Conservation (phyloP, 306 rosid genomes). For the Gastrolobium villosum region DNA sequence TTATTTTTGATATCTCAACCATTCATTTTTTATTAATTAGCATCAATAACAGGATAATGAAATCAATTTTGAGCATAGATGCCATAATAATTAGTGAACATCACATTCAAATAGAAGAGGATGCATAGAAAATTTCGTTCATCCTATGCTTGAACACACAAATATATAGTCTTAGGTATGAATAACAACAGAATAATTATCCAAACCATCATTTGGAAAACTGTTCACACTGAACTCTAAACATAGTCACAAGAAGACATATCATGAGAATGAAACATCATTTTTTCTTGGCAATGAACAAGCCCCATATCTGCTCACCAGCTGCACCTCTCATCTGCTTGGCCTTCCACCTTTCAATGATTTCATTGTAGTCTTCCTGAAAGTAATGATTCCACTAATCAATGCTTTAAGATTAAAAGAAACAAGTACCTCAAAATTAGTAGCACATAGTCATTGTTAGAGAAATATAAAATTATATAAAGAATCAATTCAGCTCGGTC, state of each 20-base stretch:
- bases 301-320: conserved; percentile 77
- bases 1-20: no score
- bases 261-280: conserved; percentile 46
- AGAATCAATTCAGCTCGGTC: no score
- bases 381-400: conserved; percentile 3
- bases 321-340: conserved; percentile 63
- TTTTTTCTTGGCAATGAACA: conserved; percentile 80
- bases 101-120: conserved; percentile 23
- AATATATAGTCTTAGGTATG: background rate
- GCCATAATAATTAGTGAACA: background rate
- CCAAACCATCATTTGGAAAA: conserved; percentile 23
- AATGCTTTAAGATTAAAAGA: conserved; percentile 19
- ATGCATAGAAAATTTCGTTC: conserved; percentile 16
- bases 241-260: conserved; percentile 10
- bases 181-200: conserved; percentile 12
- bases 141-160: background rate
- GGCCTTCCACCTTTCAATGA: conserved; percentile 71
- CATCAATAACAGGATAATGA: background rate
- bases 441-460: background rate
- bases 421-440: conserved; percentile 1
- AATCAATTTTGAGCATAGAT: conserved; percentile 11
- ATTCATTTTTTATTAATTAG: no score
- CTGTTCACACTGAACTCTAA: conserved; percentile 19
- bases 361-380: conserved; percentile 69
- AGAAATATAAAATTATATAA: no score